Evolutionary conservation across 441 rosid species (phyloP).

Genomic region (Erysimum cheiri): DNA sequence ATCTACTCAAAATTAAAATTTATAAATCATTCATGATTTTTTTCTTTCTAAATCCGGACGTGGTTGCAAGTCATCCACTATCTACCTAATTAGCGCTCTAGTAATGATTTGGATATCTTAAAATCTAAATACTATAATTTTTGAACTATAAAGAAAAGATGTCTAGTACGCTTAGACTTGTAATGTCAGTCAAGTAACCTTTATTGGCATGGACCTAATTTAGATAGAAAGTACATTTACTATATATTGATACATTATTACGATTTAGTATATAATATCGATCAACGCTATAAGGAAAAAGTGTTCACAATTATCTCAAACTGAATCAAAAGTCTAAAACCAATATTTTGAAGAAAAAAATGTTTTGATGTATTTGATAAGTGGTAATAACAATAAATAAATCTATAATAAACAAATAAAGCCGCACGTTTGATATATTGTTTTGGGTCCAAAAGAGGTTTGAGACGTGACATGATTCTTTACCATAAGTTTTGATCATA

Average conservation of each 20-base stretch:
- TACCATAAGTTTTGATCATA: slow-evolving; percentile 37
- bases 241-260: slow-evolving; percentile 14
- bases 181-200: neutral
- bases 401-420: neutral
- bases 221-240: slow-evolving; percentile 31
- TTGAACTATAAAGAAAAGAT: neutral
- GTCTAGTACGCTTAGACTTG: slow-evolving; percentile 21
- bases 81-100: neutral
- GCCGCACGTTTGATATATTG: slow-evolving; percentile 29
- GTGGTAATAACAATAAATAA: neutral
- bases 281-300: slow-evolving; percentile 8
- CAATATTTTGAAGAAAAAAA: neutral
- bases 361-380: slow-evolving; percentile 5
- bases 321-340: neutral
- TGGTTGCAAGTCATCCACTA: slow-evolving; percentile 2
- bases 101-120: slow-evolving; percentile 4
- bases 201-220: slow-evolving; percentile 29
- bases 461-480: slow-evolving; percentile 43
- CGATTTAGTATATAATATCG: neutral
- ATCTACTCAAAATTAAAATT: neutral
- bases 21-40: neutral
- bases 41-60: neutral
- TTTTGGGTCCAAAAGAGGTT: slow-evolving; percentile 13
- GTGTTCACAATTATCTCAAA: no score
- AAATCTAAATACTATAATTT: neutral